These are phyloP conservation scores for Asterella californica DNA, from an alignment of 225 moss, liverwort and hornwort species.

Conservation along the genomic window DNA sequence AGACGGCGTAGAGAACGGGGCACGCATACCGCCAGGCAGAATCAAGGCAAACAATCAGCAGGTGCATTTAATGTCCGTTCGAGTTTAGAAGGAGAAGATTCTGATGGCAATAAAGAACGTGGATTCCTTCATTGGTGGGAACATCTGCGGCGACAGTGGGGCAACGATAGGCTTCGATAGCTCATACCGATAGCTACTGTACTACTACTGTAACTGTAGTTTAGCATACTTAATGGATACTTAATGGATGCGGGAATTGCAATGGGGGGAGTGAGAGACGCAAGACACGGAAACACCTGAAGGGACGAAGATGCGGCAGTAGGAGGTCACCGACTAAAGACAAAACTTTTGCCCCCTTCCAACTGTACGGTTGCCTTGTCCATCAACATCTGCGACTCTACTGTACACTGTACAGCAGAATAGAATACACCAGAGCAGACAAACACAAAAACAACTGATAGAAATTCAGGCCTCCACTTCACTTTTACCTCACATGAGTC, in stretches of 20 bases:
- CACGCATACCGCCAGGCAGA: background rate
- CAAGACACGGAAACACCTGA: slow-evolving; percentile 6
- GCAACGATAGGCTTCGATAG: no score
- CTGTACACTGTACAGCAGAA: background rate
- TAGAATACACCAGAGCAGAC: background rate
- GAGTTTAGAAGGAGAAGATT: background rate
- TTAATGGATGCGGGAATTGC: background rate
- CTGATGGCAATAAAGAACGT: background rate
- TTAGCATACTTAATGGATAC: background rate
- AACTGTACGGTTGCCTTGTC: background rate
- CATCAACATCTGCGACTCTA: background rate
- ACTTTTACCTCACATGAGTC: background rate
- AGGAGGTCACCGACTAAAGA: background rate
- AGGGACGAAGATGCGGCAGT: background rate
- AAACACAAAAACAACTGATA: background rate
- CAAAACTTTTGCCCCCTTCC: background rate
- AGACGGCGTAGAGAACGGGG: background rate
- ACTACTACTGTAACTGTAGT: background rate
- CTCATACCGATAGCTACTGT: no score
- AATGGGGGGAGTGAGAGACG: background rate
- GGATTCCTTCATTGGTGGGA: background rate
- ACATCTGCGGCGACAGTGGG: background rate
- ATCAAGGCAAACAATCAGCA: background rate
- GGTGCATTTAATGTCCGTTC: background rate
- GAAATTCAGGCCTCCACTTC: background rate